Evolutionary conservation across 2,329 filamentous ascomycete genomes (phyloP), one percentile per base, ranked within the genome.

Genomic region (Exophiala dermatitidis): DNA sequence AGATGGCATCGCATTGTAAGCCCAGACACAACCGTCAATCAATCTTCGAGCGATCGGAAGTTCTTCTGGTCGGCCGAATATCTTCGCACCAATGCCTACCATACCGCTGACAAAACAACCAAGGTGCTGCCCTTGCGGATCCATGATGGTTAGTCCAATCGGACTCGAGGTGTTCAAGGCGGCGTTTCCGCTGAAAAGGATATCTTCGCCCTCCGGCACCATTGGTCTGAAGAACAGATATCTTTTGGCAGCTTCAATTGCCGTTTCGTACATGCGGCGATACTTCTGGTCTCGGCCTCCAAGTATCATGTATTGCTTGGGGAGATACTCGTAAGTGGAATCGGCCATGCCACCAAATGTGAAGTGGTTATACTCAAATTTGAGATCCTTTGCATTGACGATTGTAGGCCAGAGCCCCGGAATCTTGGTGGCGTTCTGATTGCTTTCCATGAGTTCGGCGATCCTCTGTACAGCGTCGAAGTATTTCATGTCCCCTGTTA

Each of bases 151-250:
- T 28, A 63, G 54, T 63, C 61, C 45, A 5, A 61, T 56, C 2
- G 60, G 56, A 3, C 61, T 65, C 32, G 60, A 54, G 46, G 56
- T 62, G 41, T 67, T 65, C 0, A 71, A 68, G 10, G 68, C 69
- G 4, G 71, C 69, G 56, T 76, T 72, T 7, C 77, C 78, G 2
- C 79, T 74, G 50, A 81, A 71, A 5, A 93, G 76, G n/a, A 93
- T 79, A 55, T 91, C 81, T 48, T 79, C 79, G 49, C 80, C 74
- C 31, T 80, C 78, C 4, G 82, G 78, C 19, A 82, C 78, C 81
- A 93, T 85, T 0, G 90, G 89, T 3, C 85, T 79, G 70, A 82
- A 95, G 53, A 95, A 80, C 6, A 95, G 76, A 67, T 86, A 78
- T 59, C 88, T 77, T 60, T 86, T 85, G 34, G 85, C 80, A 0